phyloP scores from a whole-genome alignment of 441 rosid species.

The Daphne laureola region DNA sequence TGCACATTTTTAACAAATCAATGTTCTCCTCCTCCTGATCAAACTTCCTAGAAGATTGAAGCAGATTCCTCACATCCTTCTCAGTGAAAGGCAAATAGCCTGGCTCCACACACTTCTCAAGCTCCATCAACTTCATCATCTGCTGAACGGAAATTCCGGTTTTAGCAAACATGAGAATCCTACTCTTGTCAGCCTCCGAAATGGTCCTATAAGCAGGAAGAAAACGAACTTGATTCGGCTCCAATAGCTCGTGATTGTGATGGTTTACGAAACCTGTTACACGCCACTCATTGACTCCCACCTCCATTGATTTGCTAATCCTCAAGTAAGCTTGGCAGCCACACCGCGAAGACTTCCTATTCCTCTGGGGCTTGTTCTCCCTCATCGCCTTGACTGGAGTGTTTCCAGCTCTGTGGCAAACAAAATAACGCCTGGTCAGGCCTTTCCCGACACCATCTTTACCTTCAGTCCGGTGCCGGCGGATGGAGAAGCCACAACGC shows the following conservation, averaged over 20 bases:
- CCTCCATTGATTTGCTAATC: slow-evolving; percentile 69
- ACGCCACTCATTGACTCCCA: slow-evolving; percentile 86
- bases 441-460: slow-evolving; percentile 97
- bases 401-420: slow-evolving; percentile 98
- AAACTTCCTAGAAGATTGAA: slow-evolving; percentile 76
- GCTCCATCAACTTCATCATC: slow-evolving; percentile 98
- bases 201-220: slow-evolving; percentile 94
- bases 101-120: slow-evolving; percentile 90
- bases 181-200: slow-evolving; percentile 86
- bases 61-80: slow-evolving; percentile 92
- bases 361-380: slow-evolving; percentile 80
- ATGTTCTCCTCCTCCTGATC: slow-evolving; percentile 87
- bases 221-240: slow-evolving; percentile 89
- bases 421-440: slow-evolving; percentile 90
- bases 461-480: slow-evolving; percentile 95
- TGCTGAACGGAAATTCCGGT: slow-evolving; percentile 95
- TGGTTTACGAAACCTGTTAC: slow-evolving; percentile 85
- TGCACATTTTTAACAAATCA: slow-evolving; percentile 85
- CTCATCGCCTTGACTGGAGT: slow-evolving; percentile 68
- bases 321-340: slow-evolving; percentile 92
- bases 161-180: slow-evolving; percentile 93
- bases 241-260: slow-evolving; percentile 87
- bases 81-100: slow-evolving; percentile 94
- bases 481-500: slow-evolving; percentile 86
- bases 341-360: slow-evolving; percentile 83